Percentiles rank a stretch among this genome's conserved stretches.
These are phyloP conservation scores for Fragaria iinumae DNA, from an alignment of 306 rosid genomes.

Conservation along the genomic window DNA sequence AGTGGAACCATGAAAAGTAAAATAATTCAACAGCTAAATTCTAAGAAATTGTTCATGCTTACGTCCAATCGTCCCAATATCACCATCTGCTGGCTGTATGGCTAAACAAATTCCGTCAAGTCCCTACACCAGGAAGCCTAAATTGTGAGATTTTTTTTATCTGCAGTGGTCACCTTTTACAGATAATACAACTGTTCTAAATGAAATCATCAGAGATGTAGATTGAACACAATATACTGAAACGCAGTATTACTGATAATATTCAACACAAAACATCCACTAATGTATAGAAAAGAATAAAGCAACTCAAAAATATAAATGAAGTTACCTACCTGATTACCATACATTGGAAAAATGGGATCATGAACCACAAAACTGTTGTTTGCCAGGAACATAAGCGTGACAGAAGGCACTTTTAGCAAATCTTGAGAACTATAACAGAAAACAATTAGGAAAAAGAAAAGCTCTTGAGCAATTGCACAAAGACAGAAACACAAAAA, in stretches of 20 bases:
- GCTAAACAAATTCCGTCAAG: constrained; percentile 75
- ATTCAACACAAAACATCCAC: neutral
- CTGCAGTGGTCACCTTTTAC: neutral
- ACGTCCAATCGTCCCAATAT: constrained; percentile 85
- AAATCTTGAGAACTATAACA: constrained; percentile 54
- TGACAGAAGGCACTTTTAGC: constrained; percentile 67
- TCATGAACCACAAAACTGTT: constrained; percentile 72
- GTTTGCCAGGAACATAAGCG: constrained; percentile 64
- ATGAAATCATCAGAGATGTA: neutral
- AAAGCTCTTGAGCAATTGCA: constrained; percentile 4
- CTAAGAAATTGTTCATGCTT: constrained; percentile 31
- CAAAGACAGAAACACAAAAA: neutral
- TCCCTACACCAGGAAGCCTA: constrained; percentile 55
- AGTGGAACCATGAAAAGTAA: neutral
- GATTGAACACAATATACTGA: neutral
- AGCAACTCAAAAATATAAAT: neutral
- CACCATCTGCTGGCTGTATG: constrained; percentile 69
- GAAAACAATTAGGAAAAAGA: neutral
- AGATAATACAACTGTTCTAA: neutral
- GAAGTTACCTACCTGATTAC: constrained; percentile 50
- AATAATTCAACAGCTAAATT: neutral
- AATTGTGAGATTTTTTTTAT: constrained; percentile 7
- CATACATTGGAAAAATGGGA: constrained; percentile 49
- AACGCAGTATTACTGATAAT: neutral
- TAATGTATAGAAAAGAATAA: neutral